Base-by-base conservation (phyloP, 495 filamentous ascomycete genomes). In the Neurospora africana region DNA sequence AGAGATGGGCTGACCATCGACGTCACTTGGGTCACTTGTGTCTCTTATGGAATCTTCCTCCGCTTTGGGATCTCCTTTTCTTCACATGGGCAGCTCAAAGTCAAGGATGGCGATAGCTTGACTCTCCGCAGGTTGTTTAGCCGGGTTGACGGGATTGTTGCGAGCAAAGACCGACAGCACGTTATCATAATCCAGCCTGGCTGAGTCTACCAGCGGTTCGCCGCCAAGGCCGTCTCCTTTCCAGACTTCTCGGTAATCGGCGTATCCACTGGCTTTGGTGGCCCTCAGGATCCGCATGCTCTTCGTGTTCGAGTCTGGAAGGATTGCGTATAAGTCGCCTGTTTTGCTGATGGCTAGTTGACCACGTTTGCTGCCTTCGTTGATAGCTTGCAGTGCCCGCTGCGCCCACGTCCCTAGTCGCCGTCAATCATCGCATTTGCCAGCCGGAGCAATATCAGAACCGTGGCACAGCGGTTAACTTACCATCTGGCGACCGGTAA, bases 181-280 rank as follows among this genome's bases (percentile, higher is more conserved):
- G 68, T 79, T 76, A 41, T 83, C 81, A 35, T 78, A 36, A 6
- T 75, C 75, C 10, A 84, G 73, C 37, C 81, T 74, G 53, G 76
- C 76, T 10, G 76, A 75, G 47, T 84, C 82, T 13, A 82, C 78
- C 72, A 84, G 68, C 19, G 82, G 82, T 65, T 84, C 82, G 0
- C 77, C 77, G 9, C 79, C 78, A 61, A 78, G 77, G 37, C 79
- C 77, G 2, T 74, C 72, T 10, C 74, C 74, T 15, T 23, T 73
- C 81, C 82, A 83, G 2, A 82, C 76, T 41, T 79, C 70, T 47
- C 79, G 75, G 70, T 81, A 81, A 9, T 71, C 70, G 2, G 75
- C 39, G 44, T 79, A 84, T 6, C 44, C 70, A 21, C 68, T 73
- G 3, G 43, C 73, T 58, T 75, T 79, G 2, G 78, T 72, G 35